Conservation (phyloP, 2,329 filamentous ascomycete species). For the Cordyceps cateniannulata region DNA sequence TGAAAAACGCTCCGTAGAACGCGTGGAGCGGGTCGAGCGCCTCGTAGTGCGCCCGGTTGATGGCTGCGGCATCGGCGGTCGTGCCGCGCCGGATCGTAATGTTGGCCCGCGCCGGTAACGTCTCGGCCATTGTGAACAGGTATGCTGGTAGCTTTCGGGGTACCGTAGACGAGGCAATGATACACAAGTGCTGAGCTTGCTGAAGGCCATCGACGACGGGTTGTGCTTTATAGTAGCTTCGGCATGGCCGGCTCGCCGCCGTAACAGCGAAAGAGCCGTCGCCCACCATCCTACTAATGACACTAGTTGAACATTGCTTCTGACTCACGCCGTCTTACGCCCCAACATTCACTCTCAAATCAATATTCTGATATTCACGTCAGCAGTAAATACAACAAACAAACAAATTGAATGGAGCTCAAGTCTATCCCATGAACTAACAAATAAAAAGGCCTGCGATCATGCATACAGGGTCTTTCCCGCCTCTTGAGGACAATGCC, state of each 20-base stretch:
- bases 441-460: slow-evolving; percentile 7
- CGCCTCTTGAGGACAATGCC: slow-evolving; percentile 4
- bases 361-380: background rate
- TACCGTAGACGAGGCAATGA: too few species aligned
- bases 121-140: background rate
- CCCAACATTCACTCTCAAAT: background rate
- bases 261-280: background rate
- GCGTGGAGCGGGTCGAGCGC: slow-evolving; percentile 16
- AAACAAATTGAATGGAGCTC: background rate
- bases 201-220: background rate
- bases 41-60: slow-evolving; percentile 16
- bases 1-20: slow-evolving; percentile 18
- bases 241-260: too few species aligned
- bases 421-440: slow-evolving; percentile 9
- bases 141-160: too few species aligned
- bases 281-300: background rate
- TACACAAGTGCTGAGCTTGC: background rate
- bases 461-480: slow-evolving; percentile 10
- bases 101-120: background rate
- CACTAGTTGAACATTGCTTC: background rate
- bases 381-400: background rate
- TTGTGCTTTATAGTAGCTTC: background rate
- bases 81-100: slow-evolving; percentile 14
- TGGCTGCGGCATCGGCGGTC: slow-evolving; percentile 13
- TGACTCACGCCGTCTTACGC: slow-evolving; percentile 4